A percentile compares a stretch with the other conserved stretches of the same genome.
These are phyloP conservation scores for Yamadazyma blattariae DNA, from an alignment of 1,139 yeast genomes.

Conservation along the genomic window DNA sequence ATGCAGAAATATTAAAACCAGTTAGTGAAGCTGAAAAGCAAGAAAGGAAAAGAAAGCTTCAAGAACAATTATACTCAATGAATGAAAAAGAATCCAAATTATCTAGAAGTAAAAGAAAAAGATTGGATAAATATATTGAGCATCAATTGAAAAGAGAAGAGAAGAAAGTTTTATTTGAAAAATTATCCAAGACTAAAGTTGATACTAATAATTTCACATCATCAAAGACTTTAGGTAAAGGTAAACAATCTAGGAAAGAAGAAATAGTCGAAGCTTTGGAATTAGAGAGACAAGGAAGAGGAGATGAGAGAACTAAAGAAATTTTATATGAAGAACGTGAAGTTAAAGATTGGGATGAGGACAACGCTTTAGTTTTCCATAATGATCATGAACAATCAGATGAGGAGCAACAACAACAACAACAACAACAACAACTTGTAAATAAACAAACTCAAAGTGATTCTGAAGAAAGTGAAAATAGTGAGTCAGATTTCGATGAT, in stretches of 20 bases:
- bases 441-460: conserved; percentile 20
- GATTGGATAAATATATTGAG: conserved; percentile 75
- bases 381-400: neutral
- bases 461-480: conserved; percentile 8
- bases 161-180: conserved; percentile 71
- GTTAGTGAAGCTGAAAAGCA: conserved; percentile 56
- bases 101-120: conserved; percentile 70
- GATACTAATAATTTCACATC: conserved; percentile 70
- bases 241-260: conserved; percentile 69
- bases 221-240: conserved; percentile 75
- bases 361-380: conserved; percentile 1
- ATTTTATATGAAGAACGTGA: conserved; percentile 70
- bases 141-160: conserved; percentile 91
- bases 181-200: conserved; percentile 66
- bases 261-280: conserved; percentile 72
- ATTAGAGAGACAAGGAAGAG: conserved; percentile 71
- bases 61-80: conserved; percentile 51
- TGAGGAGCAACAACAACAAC: conserved; percentile 1
- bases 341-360: conserved; percentile 62
- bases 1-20: conserved; percentile 56
- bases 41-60: conserved; percentile 63
- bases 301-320: conserved; percentile 58
- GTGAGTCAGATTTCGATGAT: conserved; percentile 62
- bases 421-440: conserved; percentile 11
- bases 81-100: conserved; percentile 65